Evolutionary conservation across 176 grass and related monocot genomes (phyloP).

Genomic region (Otatea glauca): DNA sequence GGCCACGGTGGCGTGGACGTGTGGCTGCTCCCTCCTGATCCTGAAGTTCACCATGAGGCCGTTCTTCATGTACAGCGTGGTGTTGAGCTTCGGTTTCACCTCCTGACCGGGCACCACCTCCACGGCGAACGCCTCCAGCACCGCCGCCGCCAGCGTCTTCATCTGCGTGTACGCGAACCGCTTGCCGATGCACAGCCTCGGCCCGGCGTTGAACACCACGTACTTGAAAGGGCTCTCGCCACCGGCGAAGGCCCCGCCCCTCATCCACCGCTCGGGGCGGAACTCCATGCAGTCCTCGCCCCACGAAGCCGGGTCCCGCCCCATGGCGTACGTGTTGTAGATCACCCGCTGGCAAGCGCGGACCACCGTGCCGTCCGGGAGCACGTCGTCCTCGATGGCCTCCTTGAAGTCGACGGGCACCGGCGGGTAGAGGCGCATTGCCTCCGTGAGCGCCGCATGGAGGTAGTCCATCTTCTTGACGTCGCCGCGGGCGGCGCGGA

Average conservation of each 20-base stretch:
- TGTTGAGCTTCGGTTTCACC: conserved; percentile 78
- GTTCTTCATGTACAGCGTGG: conserved; percentile 83
- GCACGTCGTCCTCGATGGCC: conserved; percentile 70
- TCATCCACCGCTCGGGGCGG: conserved; percentile 74
- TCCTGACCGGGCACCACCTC: conserved; percentile 59
- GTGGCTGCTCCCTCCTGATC: conserved; percentile 34
- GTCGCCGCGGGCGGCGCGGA: conserved; percentile 44
- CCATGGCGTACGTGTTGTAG: conserved; percentile 83
- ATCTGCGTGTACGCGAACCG: conserved; percentile 91
- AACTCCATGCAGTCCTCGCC: conserved; percentile 66
- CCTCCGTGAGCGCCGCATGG: conserved; percentile 83
- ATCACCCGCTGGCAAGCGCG: conserved; percentile 65
- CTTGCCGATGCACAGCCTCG: conserved; percentile 83
- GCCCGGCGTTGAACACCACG: conserved; percentile 86
- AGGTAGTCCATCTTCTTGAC: conserved; percentile 73
- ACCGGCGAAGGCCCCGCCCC: conserved; percentile 44
- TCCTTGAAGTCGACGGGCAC: conserved; percentile 91
- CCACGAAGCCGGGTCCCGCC: conserved; percentile 63
- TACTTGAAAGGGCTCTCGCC: conserved; percentile 83
- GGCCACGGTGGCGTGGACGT: not conserved
- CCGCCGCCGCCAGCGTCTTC: conserved; percentile 72
- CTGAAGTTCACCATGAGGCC: conserved; percentile 68
- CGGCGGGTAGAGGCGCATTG: conserved; percentile 82
- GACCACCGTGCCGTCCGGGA: conserved; percentile 67
- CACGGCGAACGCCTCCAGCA: conserved; percentile 64